These are phyloP conservation scores for Corrigiola litoralis DNA, from an alignment of 179 eudicot genomes.

Conservation along the genomic window DNA sequence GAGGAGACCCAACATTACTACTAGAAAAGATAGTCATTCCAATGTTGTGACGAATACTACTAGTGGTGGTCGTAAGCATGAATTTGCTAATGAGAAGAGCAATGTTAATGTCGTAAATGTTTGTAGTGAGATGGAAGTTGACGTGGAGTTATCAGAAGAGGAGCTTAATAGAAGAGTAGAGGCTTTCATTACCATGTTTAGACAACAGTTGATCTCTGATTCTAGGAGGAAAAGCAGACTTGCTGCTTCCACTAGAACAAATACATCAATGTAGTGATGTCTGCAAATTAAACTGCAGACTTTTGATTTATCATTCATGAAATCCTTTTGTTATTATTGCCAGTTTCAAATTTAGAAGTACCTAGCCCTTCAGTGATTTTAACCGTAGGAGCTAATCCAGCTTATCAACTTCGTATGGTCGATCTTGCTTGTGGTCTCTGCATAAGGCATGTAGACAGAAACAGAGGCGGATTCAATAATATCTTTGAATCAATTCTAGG, in stretches of 20 bases:
- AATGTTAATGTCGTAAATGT: not conserved
- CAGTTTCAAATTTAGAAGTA: no score
- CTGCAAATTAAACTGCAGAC: no score
- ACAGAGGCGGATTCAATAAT: no score
- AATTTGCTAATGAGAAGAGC: not conserved
- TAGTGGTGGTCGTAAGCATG: not conserved
- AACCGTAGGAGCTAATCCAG: no score
- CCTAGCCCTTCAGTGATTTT: no score
- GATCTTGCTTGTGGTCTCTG: no score
- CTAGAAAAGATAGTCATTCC: not conserved
- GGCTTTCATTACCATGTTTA: constrained; percentile 58
- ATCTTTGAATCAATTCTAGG: no score
- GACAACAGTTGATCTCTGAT: constrained; percentile 53
- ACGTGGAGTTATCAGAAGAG: constrained; percentile 35
- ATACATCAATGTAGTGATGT: no score
- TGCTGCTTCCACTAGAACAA: not conserved
- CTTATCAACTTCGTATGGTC: no score
- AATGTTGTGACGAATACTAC: not conserved
- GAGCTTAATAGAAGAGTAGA: constrained; percentile 56
- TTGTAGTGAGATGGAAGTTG: not conserved
- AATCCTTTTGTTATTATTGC: no score
- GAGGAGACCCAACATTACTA: not conserved
- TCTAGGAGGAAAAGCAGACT: constrained; percentile 17
- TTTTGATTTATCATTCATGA: no score
- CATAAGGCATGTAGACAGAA: no score